Evolutionary conservation across 208 protist species (phyloP), one percentile per base, ranked within the genome.

Genomic region (Leishmania tarentolae): DNA sequence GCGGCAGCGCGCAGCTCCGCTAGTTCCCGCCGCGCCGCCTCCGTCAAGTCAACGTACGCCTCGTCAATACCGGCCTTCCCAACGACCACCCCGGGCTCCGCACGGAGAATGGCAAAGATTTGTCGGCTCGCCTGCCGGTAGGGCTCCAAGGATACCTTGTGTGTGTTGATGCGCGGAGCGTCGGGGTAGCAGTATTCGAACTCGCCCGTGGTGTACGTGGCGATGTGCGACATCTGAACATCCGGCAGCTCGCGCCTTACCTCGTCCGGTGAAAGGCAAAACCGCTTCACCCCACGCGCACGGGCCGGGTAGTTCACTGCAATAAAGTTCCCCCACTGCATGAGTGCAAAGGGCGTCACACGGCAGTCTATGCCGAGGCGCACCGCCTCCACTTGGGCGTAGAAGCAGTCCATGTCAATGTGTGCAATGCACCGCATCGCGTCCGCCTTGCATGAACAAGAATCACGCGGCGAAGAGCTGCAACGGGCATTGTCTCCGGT

Each of bases 401-500:
- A 98, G 85, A 98, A 98, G 88, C 91, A 96, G 80, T 98, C 96
- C 88, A 97, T 93, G 83, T 98, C 93, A 31, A 97, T 83, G 85
- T 97, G 96, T 59, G 78, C 87, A 47, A 98, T 95, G 84, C 75
- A 78, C 24, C 75, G 75, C 75, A 78, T 65, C 35, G 73, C 13
- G 24, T 65, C 52, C 2, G n/a, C 46, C 9, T 24, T 40, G 13
- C 2, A 24, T 3, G 8, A 9, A 28, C 5, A 6, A 50, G 59
- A 68, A 28, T 44, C n/a, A 13, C 28, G 44, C 11, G 31, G 61
- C 57, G 53, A 69, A 50, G 56, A 79, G 28, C 28, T 52, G 31
- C 35, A 47, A 42, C 15, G 68, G 42, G 40, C 68, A 42, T n/a
- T 42, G 9, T 70, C 65, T 37, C 37, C 31, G 65, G 65, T 15